Evolutionary conservation across 2,329 filamentous ascomycete species (phyloP), one percentile per base, ranked within the genome.

Genomic region (Diplodia mutila): DNA sequence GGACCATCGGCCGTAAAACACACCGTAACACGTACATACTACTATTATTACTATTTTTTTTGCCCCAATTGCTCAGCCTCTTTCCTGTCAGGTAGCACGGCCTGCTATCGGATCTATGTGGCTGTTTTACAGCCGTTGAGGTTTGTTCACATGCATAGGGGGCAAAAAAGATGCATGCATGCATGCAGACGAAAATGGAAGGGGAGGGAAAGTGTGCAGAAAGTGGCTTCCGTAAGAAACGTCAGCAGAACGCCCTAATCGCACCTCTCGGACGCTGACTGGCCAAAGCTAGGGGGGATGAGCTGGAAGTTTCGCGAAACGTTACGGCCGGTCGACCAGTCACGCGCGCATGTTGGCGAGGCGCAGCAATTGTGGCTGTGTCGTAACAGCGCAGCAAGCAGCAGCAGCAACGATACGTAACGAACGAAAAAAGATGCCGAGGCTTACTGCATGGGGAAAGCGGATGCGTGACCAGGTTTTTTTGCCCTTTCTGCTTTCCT

Each of bases 341-440:
- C 42, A 46, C 8, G 42, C 42, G 42, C n/a, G 42, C n/a, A 18
- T 5, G 18, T 18, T 42, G 4, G 16, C 12, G 16, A 21, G 54
- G 54, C 54, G 54, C 54, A 42, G 53, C 29, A 12, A 14, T 7
- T 4, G 54, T 42, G 54, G 54, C 54, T 59, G 54, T 59, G 54
- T 23, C 14, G 21, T 18, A 46, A 27, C 42, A 46, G 18, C 39
- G 16, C 18, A n/a, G n/a, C 9, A 32, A 6, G 29, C 29, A 32
- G 6, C 29, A 32, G 29, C 29, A n/a, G 37, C 18, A n/a, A 11
- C 18, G 16, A 25, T 21, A 27, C 29, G 37, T 59, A 0, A 55
- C 53, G 25, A 23, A 21, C 18, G 14, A 37, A 21, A 21, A 21
- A 37, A 8, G 21, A 6, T 39, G 27, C 53, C 49, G 42, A 46